These are phyloP conservation scores for Penicillium griseofulvum DNA, from an alignment of 2,329 filamentous ascomycete genomes.

Conservation along the genomic window DNA sequence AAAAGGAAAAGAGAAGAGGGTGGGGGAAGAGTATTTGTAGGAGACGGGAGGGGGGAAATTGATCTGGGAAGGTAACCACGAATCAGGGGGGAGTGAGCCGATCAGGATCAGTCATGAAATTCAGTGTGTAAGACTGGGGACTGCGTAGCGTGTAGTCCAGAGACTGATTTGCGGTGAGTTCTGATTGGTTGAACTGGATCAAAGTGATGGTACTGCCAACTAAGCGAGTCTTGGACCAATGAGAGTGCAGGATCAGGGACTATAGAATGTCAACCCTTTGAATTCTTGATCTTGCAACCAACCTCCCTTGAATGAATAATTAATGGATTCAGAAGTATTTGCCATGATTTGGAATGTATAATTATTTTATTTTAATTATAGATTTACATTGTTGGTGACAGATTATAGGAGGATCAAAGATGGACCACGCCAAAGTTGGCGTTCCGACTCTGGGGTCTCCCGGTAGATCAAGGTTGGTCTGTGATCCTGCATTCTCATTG, in stretches of 20 bases:
- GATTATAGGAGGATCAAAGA: conserved; percentile 28
- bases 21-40: conserved; percentile 45
- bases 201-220: conserved; percentile 15
- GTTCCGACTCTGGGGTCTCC: conserved; percentile 23
- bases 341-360: conserved; percentile 15
- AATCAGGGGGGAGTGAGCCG: conserved; percentile 20
- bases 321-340: conserved; percentile 15
- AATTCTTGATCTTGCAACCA: conserved; percentile 38
- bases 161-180: conserved; percentile 27
- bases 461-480: conserved; percentile 28
- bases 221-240: conserved; percentile 43
- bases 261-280: conserved; percentile 27
- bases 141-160: conserved; percentile 29
- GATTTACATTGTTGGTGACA: conserved; percentile 17
- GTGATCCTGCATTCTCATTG: conserved; percentile 39
- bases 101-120: conserved; percentile 19
- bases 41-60: conserved; percentile 32
- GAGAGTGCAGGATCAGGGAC: conserved; percentile 36
- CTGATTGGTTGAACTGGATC: conserved; percentile 19
- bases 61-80: conserved; percentile 31
- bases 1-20: conserved; percentile 38
- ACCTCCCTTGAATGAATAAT: conserved; percentile 16
- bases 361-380: conserved; percentile 6
- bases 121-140: conserved; percentile 23
- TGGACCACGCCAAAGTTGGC: conserved; percentile 23